Evolutionary conservation across 139 green algal genomes (phyloP).

Genomic region (Astrephomene gubernaculifera): DNA sequence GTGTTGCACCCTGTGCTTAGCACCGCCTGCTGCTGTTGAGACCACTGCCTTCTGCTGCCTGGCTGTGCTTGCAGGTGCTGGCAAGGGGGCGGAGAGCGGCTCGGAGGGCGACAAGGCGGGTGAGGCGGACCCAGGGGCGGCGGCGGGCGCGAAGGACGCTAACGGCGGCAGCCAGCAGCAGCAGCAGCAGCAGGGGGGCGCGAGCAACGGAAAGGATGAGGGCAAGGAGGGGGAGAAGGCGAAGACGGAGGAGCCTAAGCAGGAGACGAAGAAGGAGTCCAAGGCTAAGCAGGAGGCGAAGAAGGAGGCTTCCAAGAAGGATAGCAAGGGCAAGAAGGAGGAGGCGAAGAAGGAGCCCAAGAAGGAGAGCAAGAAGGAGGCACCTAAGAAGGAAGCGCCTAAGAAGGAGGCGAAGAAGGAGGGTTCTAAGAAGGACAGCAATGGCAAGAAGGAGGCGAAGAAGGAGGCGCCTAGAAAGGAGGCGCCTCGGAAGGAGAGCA

Average conservation of each 20-base stretch:
- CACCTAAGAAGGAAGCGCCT: conserved; percentile 8
- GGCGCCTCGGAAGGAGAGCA: conserved; percentile 5
- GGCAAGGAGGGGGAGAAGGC: neutral
- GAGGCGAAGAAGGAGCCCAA: neutral
- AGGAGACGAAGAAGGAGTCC: neutral
- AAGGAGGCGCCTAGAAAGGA: neutral
- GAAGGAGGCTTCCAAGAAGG: neutral
- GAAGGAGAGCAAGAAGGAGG: conserved; percentile 15
- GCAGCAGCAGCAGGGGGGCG: neutral
- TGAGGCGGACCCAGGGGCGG: conserved; percentile 21
- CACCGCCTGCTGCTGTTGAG: too few species aligned
- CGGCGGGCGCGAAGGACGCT: neutral
- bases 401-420: conserved; percentile 26
- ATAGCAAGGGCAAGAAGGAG: neutral
- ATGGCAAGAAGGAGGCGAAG: conserved; percentile 1
- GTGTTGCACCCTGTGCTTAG: too few species aligned
- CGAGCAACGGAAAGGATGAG: neutral
- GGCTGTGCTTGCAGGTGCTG: neutral
- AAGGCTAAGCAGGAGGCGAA: neutral
- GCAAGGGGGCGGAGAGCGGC: neutral
- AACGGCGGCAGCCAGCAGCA: too few species aligned
- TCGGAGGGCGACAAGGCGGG: neutral
- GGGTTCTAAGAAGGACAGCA: conserved; percentile 20
- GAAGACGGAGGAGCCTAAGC: neutral
- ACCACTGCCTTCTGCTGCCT: too few species aligned